phyloP scores from a whole-genome alignment of 1,139 yeast genomes.

The Blastobotrys persicus region DNA sequence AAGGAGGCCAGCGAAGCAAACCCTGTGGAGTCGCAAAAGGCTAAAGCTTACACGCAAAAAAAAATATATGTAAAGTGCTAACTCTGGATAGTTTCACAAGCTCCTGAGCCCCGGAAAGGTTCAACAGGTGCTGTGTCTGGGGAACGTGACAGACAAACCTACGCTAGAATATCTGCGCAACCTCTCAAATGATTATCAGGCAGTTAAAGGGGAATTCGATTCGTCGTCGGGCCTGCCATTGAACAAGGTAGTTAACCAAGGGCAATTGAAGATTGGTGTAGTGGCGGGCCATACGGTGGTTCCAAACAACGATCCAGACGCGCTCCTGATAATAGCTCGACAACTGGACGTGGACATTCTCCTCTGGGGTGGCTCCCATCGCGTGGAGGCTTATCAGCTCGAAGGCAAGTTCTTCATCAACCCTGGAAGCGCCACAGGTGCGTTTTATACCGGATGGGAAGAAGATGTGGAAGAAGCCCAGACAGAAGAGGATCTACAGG shows the following conservation, averaged over 20 bases:
- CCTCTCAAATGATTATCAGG: conserved; percentile 67
- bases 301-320: conserved; percentile 84
- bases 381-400: conserved; percentile 86
- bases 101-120: conserved; percentile 79
- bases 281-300: conserved; percentile 81
- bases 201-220: conserved; percentile 81
- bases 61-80: not conserved
- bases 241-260: conserved; percentile 63
- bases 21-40: not conserved
- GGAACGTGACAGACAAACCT: conserved; percentile 70
- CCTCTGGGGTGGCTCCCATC: conserved; percentile 96
- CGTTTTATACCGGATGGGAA: conserved; percentile 56
- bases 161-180: conserved; percentile 63
- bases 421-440: conserved; percentile 97
- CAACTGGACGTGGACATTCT: conserved; percentile 89
- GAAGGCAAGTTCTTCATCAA: conserved; percentile 91
- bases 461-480: conserved; percentile 40
- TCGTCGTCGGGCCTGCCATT: conserved; percentile 50
- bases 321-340: conserved; percentile 77
- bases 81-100: conserved; percentile 56
- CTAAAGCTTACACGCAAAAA: not conserved
- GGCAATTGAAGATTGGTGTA: conserved; percentile 74
- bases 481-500: conserved; percentile 28
- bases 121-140: conserved; percentile 78
- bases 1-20: not conserved